These are phyloP conservation scores for Dendrobium catenatum DNA, from an alignment of 106 monocot genomes.

Conservation along the genomic window DNA sequence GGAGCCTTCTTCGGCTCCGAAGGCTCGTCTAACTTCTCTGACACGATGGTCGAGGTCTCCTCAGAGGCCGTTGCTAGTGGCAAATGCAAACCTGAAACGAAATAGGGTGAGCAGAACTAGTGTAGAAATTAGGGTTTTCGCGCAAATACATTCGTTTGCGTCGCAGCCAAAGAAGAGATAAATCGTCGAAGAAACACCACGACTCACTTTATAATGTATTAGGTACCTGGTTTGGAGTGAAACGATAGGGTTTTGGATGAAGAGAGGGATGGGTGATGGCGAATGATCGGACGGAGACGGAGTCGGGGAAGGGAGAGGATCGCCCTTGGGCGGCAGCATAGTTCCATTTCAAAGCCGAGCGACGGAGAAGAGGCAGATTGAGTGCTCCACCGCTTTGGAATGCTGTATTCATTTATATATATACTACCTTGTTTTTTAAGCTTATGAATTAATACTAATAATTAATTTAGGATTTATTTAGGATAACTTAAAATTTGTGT, in stretches of 20 bases:
- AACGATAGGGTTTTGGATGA: background rate
- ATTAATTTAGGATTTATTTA: too few relatives aligned
- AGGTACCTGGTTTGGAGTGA: background rate
- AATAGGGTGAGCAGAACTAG: background rate
- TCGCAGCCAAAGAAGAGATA: background rate
- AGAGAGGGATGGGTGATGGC: background rate
- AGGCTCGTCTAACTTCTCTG: slow-evolving; percentile 1
- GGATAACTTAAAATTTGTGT: too few relatives aligned
- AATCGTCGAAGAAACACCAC: background rate
- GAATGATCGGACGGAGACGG: background rate
- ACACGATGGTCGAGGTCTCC: slow-evolving; percentile 1
- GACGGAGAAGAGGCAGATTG: background rate
- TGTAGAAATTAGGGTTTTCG: background rate
- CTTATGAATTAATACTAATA: too few relatives aligned
- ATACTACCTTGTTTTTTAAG: too few relatives aligned
- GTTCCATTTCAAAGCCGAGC: background rate
- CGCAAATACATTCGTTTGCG: background rate
- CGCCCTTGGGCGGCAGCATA: background rate
- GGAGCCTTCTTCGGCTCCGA: background rate
- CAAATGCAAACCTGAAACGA: slow-evolving; percentile 2
- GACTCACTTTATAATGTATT: background rate
- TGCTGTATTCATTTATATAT: too few relatives aligned
- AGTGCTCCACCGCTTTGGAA: too few relatives aligned
- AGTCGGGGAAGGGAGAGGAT: background rate
- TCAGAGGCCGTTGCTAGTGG: background rate